Evolutionary conservation across 176 grass and related monocot species (phyloP), one percentile per base, ranked within the genome.

Genomic region (Bromus sterilis): DNA sequence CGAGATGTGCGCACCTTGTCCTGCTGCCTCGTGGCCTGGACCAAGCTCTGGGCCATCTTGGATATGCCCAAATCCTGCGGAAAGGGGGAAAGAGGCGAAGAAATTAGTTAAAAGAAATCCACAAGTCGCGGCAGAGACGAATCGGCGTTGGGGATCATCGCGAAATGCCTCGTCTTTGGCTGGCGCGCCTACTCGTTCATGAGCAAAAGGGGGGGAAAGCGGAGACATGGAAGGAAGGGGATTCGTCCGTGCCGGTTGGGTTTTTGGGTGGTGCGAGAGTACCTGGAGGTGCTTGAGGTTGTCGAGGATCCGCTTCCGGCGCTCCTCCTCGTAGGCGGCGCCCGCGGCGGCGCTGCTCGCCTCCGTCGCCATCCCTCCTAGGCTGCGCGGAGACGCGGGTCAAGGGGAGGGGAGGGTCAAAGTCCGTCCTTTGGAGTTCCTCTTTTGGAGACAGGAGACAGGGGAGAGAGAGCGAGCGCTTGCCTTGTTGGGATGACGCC

Each of bases 251-350:
- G 6, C 5, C 9, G 31, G 36, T 56, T 20, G 16, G 34, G 4
- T 20, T 3, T 18, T 18, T 4, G 8, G 29, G 32, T 2, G 61
- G 32, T 1, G 14, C 11, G 56, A 32, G 33, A 21, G 86, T 71
- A 94, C 95, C 86, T 94, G 88, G 44, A 98, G 86, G 42, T 94
- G 88, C 92, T 98, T 98, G 81, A 91, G 92, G 76, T 98, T 98
- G 49, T 93, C 86, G 49, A 94, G 88, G 23, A 98, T 76, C 84
- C 95, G 88, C 76, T 91, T 85, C 73, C 84, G 78, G 55, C 95
- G 92, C 61, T 89, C 81, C 74, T 93, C 95, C 66, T 98, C 92
- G 86, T 98, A 98, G 51, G 92, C 83, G 4, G 83, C 46, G 53
- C 78, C 72, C 11, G 72, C 58, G 42, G 32, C 64, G 43, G 71